phyloP scores from a whole-genome alignment of 164 flowering plant genomes.

The Magnolia officinalis region DNA sequence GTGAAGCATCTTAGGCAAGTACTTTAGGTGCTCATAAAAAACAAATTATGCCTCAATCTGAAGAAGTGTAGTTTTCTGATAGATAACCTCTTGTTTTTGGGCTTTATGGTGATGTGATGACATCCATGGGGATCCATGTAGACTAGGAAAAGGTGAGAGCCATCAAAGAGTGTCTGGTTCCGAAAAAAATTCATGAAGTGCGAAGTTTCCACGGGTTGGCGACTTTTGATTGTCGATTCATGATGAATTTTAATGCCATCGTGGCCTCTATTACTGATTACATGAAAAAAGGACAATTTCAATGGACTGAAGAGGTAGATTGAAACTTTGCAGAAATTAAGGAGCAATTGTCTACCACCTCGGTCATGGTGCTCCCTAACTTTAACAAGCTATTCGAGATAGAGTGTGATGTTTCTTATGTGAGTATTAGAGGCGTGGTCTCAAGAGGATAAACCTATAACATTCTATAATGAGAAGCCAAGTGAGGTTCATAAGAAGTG shows the following conservation, averaged over 20 bases:
- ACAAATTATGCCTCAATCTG: too few relatives aligned
- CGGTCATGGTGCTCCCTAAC: not conserved
- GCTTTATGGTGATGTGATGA: not conserved
- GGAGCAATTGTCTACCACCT: not conserved
- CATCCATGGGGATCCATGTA: not conserved
- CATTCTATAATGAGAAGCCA: too few relatives aligned
- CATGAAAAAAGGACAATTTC: not conserved
- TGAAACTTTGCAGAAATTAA: not conserved
- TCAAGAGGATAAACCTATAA: too few relatives aligned
- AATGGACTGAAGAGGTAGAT: not conserved
- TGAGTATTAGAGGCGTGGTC: too few relatives aligned
- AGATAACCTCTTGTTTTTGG: not conserved
- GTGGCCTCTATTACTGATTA: not conserved
- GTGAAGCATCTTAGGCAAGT: too few relatives aligned
- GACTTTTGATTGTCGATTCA: slow-evolving; percentile 1
- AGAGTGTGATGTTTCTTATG: too few relatives aligned
- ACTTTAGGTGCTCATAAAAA: too few relatives aligned
- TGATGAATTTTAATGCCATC: slow-evolving; percentile 6
- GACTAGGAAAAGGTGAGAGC: slow-evolving; percentile 6
- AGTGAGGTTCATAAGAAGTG: too few relatives aligned
- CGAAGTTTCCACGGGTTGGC: slow-evolving; percentile 11
- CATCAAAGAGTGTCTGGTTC: slow-evolving; percentile 6
- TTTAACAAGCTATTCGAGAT: too few relatives aligned
- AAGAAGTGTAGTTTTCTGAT: too few relatives aligned
- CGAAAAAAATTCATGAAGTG: not conserved